phyloP scores from a whole-genome alignment of 805 yeast genomes.

The Maudiozyma turicensis region DNA sequence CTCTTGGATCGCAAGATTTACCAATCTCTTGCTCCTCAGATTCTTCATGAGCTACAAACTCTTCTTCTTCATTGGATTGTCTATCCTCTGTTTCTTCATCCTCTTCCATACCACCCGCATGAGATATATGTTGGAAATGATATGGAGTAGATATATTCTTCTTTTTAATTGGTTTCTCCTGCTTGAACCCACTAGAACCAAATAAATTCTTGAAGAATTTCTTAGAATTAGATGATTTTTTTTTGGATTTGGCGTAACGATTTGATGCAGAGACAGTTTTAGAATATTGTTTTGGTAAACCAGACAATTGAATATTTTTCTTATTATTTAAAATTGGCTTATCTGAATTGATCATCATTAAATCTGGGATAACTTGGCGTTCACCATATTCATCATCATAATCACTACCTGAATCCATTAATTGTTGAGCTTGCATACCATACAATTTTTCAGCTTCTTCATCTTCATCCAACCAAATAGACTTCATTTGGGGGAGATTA shows the following conservation, averaged over 20 bases:
- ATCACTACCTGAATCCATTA: constrained; percentile 18
- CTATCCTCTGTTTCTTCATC: constrained; percentile 7
- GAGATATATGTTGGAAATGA: constrained; percentile 34
- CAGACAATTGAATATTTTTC: constrained; percentile 31
- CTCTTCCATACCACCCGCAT: constrained; percentile 23
- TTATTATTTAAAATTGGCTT: constrained; percentile 27
- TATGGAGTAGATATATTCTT: constrained; percentile 30
- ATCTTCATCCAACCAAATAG: constrained; percentile 37
- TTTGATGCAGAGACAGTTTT: background rate
- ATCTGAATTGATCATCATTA: constrained; percentile 29
- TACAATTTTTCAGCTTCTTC: constrained; percentile 29
- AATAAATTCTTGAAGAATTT: constrained; percentile 26
- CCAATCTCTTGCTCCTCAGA: no score
- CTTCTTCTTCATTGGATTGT: background rate
- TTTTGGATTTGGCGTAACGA: background rate
- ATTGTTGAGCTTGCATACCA: constrained; percentile 23
- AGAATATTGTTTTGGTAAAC: constrained; percentile 11
- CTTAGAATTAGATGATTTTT: constrained; percentile 10
- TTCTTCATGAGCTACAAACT: background rate
- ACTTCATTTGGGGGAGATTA: constrained; percentile 30
- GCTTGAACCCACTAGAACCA: constrained; percentile 11
- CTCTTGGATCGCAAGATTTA: background rate
- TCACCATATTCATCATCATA: constrained; percentile 19
- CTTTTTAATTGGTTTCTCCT: background rate
- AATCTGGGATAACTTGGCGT: constrained; percentile 18